Base-by-base conservation (phyloP, 495 filamentous ascomycete species). In the Acidomyces sp. region DNA sequence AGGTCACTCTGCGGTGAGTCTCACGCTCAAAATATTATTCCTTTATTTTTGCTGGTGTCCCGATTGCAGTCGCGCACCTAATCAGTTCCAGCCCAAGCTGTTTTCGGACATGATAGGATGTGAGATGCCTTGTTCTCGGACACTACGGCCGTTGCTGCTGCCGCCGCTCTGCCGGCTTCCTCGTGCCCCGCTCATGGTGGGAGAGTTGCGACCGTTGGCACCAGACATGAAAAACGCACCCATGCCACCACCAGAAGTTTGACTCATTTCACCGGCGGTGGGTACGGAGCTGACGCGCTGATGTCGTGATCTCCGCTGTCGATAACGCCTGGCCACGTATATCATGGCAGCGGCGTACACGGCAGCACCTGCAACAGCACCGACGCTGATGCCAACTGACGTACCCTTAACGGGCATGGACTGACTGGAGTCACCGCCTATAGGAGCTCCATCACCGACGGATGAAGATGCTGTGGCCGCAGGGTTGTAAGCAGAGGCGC, bases 261-360 rank as follows among this genome's bases (percentile, higher is more conserved):
- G 45, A 19, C 35, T 46, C 48, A 47, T 57, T 13, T 44, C 45
- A 28, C 37, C 51, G 39, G 45, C 47, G 21, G 37, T 45, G 34
- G 37, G 42, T 52, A 85, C 60, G 25, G 80, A 85, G 65, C 72
- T 80, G 35, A 78, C 71, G 36, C 92, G 80, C 46, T 75, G 71
- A 62, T 96, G 90, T 30, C 26, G 26, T 56, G 78, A 72, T 64
- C 77, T 81, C 65, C 78, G 80, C 64, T 80, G 80, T 68, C 85
- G 86, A 72, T 96, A 97, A 45, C 90, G 71, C 32, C 92, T 74
- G 18, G 90, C 90, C 48, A 96, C 73, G 57, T 87, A 80, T 63
- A 96, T 92, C 90, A 97, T 96, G 58, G 84, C 92, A n/a, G 83
- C 88, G 56, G 87, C 92, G 52, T 97, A 97, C n/a, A 78, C 81